Base-by-base conservation (phyloP, 2,329 filamentous ascomycete genomes). In the Cyphellophora europaea region DNA sequence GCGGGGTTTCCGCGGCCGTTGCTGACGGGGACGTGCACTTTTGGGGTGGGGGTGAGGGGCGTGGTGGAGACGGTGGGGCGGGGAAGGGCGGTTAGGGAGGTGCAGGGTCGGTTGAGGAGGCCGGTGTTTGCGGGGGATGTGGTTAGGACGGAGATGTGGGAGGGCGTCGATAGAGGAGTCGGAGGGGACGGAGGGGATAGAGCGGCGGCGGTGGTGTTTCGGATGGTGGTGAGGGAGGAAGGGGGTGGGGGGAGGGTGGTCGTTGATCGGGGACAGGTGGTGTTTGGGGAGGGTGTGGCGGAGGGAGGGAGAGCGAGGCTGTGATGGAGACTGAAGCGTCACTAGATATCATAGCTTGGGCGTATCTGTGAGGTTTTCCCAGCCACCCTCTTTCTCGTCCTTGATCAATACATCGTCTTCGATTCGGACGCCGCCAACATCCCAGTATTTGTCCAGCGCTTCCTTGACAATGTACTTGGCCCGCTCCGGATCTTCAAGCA, bases 341-440 rank as follows among this genome's bases (percentile, higher is more conserved):
- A n/a, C 38, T 66, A 53, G 78, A 34, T 80, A 69, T 2, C 66
- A 58, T 32, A 76, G 74, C 63, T 93, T 93, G 1, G 84, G 82
- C 18, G 82, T 82, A 2, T 72, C 71, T 2, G 87, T 93, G 54
- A 96, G 53, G 53, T 93, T 93, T 59, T 95, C 87, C 50, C 77
- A 77, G 0, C 88, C 87, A 15, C 73, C 65, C 41, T 80, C 68
- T 1, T 82, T 91, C 21, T 25, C n/a, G 8, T 25, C 21, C 15
- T 16, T 32, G 31, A 96, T 77, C 14, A 91, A 66, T 25, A 96
- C 72, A 55, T 89, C 84, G 53, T 96, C 87, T 62, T 98, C 91
- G 42, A 96, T 93, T 30, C 91, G 74, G 16, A 94, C 86, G 19
- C 91, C 91, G 11, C 89, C 91, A 1, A 96, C 86, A 35, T 80